Conservation (phyloP, 768 basidiomycete species). For the Mycena kentingensis region DNA sequence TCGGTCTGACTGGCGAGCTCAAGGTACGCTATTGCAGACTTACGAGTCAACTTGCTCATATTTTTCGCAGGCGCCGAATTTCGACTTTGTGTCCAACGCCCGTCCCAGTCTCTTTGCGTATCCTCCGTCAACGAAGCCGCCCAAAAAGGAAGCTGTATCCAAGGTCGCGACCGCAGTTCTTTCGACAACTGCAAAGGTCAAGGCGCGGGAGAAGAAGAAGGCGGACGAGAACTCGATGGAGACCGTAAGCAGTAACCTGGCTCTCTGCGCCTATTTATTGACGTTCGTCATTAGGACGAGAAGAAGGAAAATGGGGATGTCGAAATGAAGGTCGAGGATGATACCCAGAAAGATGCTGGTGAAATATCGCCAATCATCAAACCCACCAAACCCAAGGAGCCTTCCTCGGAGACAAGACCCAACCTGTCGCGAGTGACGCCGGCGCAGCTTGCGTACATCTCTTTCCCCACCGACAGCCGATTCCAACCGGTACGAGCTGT, state of each 20-base stretch:
- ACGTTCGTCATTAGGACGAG: slow-evolving; percentile 50
- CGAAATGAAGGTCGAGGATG: slow-evolving; percentile 75
- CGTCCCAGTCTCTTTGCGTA: slow-evolving; percentile 92
- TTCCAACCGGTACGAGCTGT: slow-evolving; percentile 90
- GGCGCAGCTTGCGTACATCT: slow-evolving; percentile 80
- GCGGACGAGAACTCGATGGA: slow-evolving; percentile 87
- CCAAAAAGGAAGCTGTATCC: slow-evolving; percentile 88
- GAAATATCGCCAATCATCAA: slow-evolving; percentile 60
- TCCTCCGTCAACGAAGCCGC: slow-evolving; percentile 80
- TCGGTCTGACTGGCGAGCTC: slow-evolving; percentile 84
- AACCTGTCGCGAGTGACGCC: slow-evolving; percentile 95
- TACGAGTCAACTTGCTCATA: slow-evolving; percentile 5
- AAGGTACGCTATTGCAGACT: slow-evolving; percentile 49
- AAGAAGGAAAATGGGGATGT: slow-evolving; percentile 67
- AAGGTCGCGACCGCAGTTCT: slow-evolving; percentile 95
- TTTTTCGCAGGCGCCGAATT: slow-evolving; percentile 77
- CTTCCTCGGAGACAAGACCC: slow-evolving; percentile 68
- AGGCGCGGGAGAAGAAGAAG: slow-evolving; percentile 91
- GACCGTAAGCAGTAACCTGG: slow-evolving; percentile 52
- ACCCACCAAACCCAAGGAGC: slow-evolving; percentile 69
- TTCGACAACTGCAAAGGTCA: slow-evolving; percentile 96
- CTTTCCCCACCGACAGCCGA: slow-evolving; percentile 75
- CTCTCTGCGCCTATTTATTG: background rate
- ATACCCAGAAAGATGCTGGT: slow-evolving; percentile 46
- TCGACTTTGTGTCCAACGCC: slow-evolving; percentile 89